phyloP scores from a whole-genome alignment of 352 stramenopile species.

The Phytopythium montanum region DNA sequence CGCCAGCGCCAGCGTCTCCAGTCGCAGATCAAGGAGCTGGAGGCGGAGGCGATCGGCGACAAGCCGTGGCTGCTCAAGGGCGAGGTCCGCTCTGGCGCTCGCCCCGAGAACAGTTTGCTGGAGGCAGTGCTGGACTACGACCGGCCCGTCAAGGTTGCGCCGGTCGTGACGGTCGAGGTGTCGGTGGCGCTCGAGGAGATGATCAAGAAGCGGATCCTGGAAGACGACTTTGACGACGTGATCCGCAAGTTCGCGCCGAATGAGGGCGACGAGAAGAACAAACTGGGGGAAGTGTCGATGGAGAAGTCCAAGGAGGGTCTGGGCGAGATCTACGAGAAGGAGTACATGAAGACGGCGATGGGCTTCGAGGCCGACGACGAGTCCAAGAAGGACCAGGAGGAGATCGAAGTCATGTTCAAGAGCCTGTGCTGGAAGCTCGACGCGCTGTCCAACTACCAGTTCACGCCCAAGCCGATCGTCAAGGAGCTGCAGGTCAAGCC shows the following conservation, averaged over 20 bases:
- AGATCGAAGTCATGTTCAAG: conserved; percentile 95
- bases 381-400: conserved; percentile 90
- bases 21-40: conserved; percentile 85
- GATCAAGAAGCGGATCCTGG: conserved; percentile 93
- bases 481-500: conserved; percentile 89
- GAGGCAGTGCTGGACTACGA: conserved; percentile 94
- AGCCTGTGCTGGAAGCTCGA: conserved; percentile 94
- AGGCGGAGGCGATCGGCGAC: conserved; percentile 87
- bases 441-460: conserved; percentile 95
- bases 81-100: conserved; percentile 82
- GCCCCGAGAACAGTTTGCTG: conserved; percentile 92
- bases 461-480: conserved; percentile 91
- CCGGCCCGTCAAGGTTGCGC: conserved; percentile 87
- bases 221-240: conserved; percentile 95
- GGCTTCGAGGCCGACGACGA: conserved; percentile 91
- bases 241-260: conserved; percentile 86
- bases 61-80: conserved; percentile 94
- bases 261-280: conserved; percentile 72
- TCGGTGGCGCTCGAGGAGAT: conserved; percentile 91
- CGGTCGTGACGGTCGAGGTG: conserved; percentile 91
- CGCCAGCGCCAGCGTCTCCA: conserved; percentile 60
- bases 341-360: conserved; percentile 94
- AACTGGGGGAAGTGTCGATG: conserved; percentile 92
- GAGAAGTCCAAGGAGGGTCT: conserved; percentile 90
- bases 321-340: conserved; percentile 94